A percentile compares a stretch with the other conserved stretches of the same genome.
Evolutionary conservation across 1,139 yeast genomes (phyloP).

Genomic region (Taphrina communis): DNA sequence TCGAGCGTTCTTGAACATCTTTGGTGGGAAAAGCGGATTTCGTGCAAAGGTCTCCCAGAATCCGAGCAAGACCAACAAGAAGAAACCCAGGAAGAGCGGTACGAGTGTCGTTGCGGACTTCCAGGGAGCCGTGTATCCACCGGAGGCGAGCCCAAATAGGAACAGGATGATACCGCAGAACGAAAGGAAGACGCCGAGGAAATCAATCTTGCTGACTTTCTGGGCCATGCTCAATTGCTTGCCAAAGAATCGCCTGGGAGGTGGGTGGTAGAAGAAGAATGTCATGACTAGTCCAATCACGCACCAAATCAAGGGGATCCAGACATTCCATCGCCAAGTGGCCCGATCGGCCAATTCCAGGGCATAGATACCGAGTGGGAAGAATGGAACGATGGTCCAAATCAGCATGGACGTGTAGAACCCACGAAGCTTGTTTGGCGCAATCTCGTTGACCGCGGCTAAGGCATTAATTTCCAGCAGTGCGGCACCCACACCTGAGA

Average conservation of each 20-base stretch:
- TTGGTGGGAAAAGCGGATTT: constrained; percentile 30
- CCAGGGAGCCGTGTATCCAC: constrained; percentile 38
- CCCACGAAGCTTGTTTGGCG: constrained; percentile 36
- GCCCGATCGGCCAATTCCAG: constrained; percentile 29
- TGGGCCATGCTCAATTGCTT: constrained; percentile 15
- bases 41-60: constrained; percentile 26
- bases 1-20: constrained; percentile 38
- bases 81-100: constrained; percentile 23
- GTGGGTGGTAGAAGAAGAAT: constrained; percentile 41
- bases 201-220: constrained; percentile 20
- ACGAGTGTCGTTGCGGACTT: constrained; percentile 23
- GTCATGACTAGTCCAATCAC: constrained; percentile 36
- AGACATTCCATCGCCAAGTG: constrained; percentile 37
- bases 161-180: constrained; percentile 31
- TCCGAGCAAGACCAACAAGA: constrained; percentile 19
- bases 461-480: constrained; percentile 35
- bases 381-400: constrained; percentile 38
- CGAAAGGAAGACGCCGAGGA: constrained; percentile 24
- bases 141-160: constrained; percentile 36
- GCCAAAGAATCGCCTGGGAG: constrained; percentile 29
- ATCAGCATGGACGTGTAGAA: constrained; percentile 38
- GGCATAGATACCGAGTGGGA: constrained; percentile 32
- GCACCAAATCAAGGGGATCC: constrained; percentile 34
- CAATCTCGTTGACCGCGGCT: constrained; percentile 39
- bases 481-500: constrained; percentile 36